Percentiles rank a stretch among this genome's conserved stretches.
Conservation (phyloP, 208 protist genomes). For the Spironucleus salmonicida region DNA sequence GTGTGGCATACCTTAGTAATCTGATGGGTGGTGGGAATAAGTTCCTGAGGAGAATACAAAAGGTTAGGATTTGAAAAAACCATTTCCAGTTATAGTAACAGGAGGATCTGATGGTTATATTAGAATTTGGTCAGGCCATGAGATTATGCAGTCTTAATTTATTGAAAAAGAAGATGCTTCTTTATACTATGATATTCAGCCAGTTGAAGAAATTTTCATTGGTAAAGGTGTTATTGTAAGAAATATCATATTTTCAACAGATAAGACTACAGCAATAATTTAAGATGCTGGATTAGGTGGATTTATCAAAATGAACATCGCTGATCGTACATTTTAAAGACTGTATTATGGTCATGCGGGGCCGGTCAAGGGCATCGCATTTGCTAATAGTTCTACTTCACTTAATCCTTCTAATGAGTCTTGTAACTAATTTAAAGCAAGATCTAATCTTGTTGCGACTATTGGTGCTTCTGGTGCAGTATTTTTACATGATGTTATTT, state of each 20-base stretch:
- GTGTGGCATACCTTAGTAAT: too few relatives aligned
- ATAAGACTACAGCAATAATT: neutral
- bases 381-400: neutral
- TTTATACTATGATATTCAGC: conserved; percentile 4
- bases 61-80: neutral
- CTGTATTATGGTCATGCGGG: neutral
- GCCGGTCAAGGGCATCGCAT: conserved; percentile 1
- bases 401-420: too few relatives aligned
- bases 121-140: neutral
- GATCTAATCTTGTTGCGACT: neutral
- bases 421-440: neutral
- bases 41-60: neutral
- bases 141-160: conserved; percentile 7
- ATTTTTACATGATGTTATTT: neutral
- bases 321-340: neutral
- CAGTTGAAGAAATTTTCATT: neutral
- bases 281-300: conserved; percentile 9
- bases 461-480: neutral
- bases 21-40: too few relatives aligned
- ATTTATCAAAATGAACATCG: neutral
- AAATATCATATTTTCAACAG: neutral
- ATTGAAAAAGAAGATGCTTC: neutral
- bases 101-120: conserved; percentile 22
- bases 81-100: conserved; percentile 5
- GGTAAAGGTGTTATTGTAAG: neutral